phyloP scores from a whole-genome alignment of 106 monocot species.

The Platanthera zijinensis region DNA sequence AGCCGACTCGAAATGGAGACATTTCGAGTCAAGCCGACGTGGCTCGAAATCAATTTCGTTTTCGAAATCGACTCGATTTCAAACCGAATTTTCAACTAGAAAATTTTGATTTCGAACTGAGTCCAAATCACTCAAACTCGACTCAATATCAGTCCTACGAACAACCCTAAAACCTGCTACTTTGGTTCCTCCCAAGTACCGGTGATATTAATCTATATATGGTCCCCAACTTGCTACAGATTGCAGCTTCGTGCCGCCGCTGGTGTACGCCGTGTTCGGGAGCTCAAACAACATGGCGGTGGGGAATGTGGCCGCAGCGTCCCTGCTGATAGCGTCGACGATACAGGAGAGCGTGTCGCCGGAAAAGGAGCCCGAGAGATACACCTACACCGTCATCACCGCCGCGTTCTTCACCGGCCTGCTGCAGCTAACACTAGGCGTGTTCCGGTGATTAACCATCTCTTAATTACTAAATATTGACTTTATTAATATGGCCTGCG shows the following conservation, averaged over 20 bases:
- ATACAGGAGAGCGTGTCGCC: constrained; percentile 1
- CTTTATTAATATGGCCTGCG: not conserved
- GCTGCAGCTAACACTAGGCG: not conserved
- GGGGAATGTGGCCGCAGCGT: constrained; percentile 5
- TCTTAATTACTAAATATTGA: not conserved
- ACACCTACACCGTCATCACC: not conserved
- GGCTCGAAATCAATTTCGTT: too few species aligned
- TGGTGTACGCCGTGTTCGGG: constrained; percentile 7
- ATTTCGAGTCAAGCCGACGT: too few species aligned
- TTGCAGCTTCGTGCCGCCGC: constrained; percentile 7
- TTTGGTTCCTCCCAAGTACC: too few species aligned
- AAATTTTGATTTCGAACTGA: too few species aligned
- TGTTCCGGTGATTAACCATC: not conserved
- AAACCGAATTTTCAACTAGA: too few species aligned
- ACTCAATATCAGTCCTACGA: too few species aligned
- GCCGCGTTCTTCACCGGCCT: constrained; percentile 6
- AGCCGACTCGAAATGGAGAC: too few species aligned
- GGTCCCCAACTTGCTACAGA: not conserved
- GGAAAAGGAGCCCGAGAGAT: constrained; percentile 1
- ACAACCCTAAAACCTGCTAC: too few species aligned
- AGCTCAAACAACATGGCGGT: constrained; percentile 8
- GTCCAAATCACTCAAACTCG: too few species aligned
- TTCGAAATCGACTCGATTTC: too few species aligned
- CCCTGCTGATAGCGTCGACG: constrained; percentile 2
- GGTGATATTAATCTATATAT: too few species aligned